Evolutionary conservation across 345 rosid species (phyloP).

Genomic region (rapeseed (Brassica napus)): DNA sequence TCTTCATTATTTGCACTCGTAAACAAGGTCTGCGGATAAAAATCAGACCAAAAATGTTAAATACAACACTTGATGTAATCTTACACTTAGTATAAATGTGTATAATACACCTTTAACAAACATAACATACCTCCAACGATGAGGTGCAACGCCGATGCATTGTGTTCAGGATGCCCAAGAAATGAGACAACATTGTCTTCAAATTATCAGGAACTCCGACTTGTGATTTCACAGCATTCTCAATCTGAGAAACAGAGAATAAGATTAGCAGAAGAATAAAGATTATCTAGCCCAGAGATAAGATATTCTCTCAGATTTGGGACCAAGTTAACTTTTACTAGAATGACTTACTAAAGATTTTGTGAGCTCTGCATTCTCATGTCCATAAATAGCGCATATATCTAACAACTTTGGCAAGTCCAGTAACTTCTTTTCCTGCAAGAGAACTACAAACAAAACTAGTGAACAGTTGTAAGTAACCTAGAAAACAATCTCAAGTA

Average conservation of each 20-base stretch:
- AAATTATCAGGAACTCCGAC: constrained; percentile 56
- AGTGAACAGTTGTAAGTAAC: constrained; percentile 45
- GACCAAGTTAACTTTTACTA: not conserved
- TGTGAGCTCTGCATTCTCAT: constrained; percentile 85
- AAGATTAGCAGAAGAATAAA: not conserved
- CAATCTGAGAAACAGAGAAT: too few relatives aligned
- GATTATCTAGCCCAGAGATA: not conserved
- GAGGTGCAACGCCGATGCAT: constrained; percentile 80
- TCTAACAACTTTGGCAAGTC: constrained; percentile 94
- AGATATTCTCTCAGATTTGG: constrained; percentile 9
- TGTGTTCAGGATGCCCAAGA: constrained; percentile 75
- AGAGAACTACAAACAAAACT: constrained; percentile 62
- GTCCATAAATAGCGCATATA: constrained; percentile 87
- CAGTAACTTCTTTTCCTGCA: constrained; percentile 90
- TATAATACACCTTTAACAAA: not conserved
- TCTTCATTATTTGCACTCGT: constrained; percentile 51
- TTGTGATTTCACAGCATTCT: constrained; percentile 52
- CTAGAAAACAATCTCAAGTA: constrained; percentile 7
- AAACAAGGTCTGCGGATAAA: constrained; percentile 53
- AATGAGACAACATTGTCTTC: constrained; percentile 58
- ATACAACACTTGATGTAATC: not conserved
- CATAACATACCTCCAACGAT: constrained; percentile 70
- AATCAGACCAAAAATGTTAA: not conserved
- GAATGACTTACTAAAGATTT: constrained; percentile 60
- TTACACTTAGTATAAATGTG: not conserved